A percentile compares a stretch with the other conserved stretches of the same genome.
phyloP scores from a whole-genome alignment of 768 basidiomycete genomes.

The Amanita polypyramis region DNA sequence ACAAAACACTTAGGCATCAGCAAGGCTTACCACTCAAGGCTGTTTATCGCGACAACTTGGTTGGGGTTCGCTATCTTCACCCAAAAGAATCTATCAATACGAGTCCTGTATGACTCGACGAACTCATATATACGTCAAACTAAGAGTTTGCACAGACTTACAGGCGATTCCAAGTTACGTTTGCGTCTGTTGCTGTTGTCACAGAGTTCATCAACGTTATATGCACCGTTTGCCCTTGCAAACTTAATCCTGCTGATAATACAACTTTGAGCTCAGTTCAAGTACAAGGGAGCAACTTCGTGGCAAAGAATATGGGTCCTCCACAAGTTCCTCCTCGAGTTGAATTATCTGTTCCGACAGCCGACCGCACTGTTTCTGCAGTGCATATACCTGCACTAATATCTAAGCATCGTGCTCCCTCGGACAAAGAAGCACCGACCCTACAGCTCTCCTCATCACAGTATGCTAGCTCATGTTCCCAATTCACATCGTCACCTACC shows the following conservation, averaged over 20 bases:
- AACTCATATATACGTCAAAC: conserved; percentile 1
- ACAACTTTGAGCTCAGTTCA: not conserved
- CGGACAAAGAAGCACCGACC: not conserved
- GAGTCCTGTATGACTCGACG: not conserved
- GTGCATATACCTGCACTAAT: not conserved
- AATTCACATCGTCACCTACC: conserved; percentile 2
- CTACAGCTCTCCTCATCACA: not conserved
- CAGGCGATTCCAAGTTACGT: conserved; percentile 70
- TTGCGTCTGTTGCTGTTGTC: conserved; percentile 37
- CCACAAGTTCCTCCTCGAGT: conserved; percentile 1
- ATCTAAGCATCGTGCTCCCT: not conserved
- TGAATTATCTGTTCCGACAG: not conserved
- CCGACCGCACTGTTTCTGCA: not conserved
- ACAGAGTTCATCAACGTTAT: conserved; percentile 52
- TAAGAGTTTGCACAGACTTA: conserved; percentile 34
- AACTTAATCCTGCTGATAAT: conserved; percentile 30
- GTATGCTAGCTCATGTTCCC: not conserved
- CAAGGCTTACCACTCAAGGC: conserved; percentile 71
- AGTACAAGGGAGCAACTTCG: conserved; percentile 10
- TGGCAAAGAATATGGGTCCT: conserved; percentile 3
- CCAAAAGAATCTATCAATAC: conserved; percentile 11
- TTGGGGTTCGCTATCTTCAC: conserved; percentile 68
- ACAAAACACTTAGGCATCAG: conserved; percentile 17
- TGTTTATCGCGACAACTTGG: conserved; percentile 62
- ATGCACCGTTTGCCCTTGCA: conserved; percentile 66